Evolutionary conservation across 164 flowering plant genomes (phyloP), one percentile per base, ranked within the genome.

Genomic region (Annona squamosa): DNA sequence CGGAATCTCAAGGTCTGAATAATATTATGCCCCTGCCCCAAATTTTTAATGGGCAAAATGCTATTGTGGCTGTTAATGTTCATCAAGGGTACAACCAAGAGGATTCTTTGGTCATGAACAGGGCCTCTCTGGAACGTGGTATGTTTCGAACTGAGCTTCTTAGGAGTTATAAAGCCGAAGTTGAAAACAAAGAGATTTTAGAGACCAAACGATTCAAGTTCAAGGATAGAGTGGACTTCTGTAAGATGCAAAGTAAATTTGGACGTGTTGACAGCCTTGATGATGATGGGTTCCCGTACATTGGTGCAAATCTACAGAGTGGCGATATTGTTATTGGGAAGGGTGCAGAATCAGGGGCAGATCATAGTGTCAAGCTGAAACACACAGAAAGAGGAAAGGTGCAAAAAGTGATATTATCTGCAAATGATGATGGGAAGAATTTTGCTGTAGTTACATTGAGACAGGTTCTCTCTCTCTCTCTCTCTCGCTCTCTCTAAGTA

Each of bases 21-120:
- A 77, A 77, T 42, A 68, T 79, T 41, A 63, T 84, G n/a, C 89
- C 94, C 4, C 89, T 72, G 52, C 85, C 94, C 3, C 97, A 93
- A 46, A 82, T 72, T 68, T 93, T 69, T 79, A 95, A 95, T 79
- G 98, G 99, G 5, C 99, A 95, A 83, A 88, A 85, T 85, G 97
- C 96, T 45, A 89, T 95, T 70, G 96, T 95, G 63, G 98, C 98
- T 1, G 96, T 95, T 7, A 93, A 95, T 80, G 99, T 91, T 46
- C 98, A 95, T 73, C 82, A 85, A 6, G 99, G 99, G 4, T 95
- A 86, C 81, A 95, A 95, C 77, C 99, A 95, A 79, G 99, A 95
- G 76, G 98, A 95, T 79, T 93, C 98, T 6, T 56, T 95, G 73
- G 98, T 95, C 2, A 89, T 95, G 96, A 95, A 93, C 76, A 85